Evolutionary conservation across 1,139 yeast species (phyloP).

Genomic region (Saccharomyces hybrid): DNA sequence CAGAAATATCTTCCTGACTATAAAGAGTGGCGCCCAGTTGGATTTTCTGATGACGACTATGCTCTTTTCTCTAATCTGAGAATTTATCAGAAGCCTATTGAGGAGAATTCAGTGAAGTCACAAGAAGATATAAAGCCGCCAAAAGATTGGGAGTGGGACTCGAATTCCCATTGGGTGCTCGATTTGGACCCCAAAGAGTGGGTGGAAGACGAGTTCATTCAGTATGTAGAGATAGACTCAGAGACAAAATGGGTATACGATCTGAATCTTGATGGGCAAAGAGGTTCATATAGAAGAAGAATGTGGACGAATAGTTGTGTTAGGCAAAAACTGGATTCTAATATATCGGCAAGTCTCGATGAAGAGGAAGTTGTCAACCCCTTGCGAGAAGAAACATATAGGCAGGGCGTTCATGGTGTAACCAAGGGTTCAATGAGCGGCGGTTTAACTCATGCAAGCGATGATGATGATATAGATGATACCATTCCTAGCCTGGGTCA

Average conservation of each 20-base stretch:
- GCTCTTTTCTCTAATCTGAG: conserved; percentile 38
- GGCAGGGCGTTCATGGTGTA: conserved; percentile 14
- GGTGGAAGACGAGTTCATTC: conserved; percentile 49
- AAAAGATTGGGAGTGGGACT: conserved; percentile 45
- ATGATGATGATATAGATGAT: background rate
- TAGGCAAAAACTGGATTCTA: conserved; percentile 17
- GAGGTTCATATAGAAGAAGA: conserved; percentile 41
- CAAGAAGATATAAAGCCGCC: conserved; percentile 47
- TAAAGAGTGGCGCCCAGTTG: conserved; percentile 54
- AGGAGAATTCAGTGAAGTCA: conserved; percentile 22
- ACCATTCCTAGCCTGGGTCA: conserved; percentile 1
- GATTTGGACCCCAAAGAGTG: conserved; percentile 54
- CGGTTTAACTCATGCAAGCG: conserved; percentile 2
- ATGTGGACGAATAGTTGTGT: conserved; percentile 44
- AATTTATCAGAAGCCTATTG: conserved; percentile 23
- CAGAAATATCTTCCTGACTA: conserved; percentile 46
- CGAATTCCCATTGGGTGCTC: conserved; percentile 45
- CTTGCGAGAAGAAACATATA: conserved; percentile 10
- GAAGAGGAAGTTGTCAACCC: conserved; percentile 17
- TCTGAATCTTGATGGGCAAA: conserved; percentile 25
- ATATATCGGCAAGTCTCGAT: conserved; percentile 2
- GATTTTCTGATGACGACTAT: conserved; percentile 50
- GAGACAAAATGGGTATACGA: conserved; percentile 81
- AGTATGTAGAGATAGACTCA: conserved; percentile 50
- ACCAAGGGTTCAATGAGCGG: conserved; percentile 23